These are phyloP conservation scores for Polyporus tsugae DNA, from an alignment of 1,284 basidiomycete genomes.

Conservation along the genomic window DNA sequence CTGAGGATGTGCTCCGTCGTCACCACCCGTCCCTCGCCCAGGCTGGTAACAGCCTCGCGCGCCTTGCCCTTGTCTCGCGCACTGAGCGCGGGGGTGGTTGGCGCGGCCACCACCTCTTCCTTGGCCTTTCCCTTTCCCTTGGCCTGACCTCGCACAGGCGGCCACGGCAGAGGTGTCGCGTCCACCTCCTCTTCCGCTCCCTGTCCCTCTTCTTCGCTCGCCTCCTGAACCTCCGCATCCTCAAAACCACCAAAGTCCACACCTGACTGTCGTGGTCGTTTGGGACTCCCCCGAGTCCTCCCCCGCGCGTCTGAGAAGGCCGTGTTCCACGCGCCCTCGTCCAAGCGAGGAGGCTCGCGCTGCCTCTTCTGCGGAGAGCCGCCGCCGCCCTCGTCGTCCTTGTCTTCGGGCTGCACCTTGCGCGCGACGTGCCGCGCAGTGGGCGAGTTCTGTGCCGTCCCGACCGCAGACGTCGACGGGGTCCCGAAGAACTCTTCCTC, in stretches of 20 bases:
- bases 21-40: constrained; percentile 9
- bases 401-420: neutral
- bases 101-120: constrained; percentile 5
- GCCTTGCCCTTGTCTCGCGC: constrained; percentile 11
- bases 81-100: constrained; percentile 19
- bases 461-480: constrained; percentile 13
- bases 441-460: constrained; percentile 17
- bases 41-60: neutral
- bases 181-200: constrained; percentile 16
- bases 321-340: constrained; percentile 37
- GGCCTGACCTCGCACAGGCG: constrained; percentile 19
- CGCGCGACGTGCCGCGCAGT: constrained; percentile 22
- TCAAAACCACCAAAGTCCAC: constrained; percentile 30
- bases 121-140: constrained; percentile 3
- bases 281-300: constrained; percentile 20
- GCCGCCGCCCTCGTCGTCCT: neutral
- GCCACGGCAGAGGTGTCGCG: constrained; percentile 18
- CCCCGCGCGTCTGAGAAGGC: constrained; percentile 35
- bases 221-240: constrained; percentile 12
- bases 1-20: constrained; percentile 26
- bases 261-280: constrained; percentile 21
- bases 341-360: constrained; percentile 34
- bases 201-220: neutral
- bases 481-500: constrained; percentile 30
- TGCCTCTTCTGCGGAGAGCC: constrained; percentile 10